phyloP scores from a whole-genome alignment of 2,329 filamentous ascomycete genomes.

The Aspergillus alliaceus region DNA sequence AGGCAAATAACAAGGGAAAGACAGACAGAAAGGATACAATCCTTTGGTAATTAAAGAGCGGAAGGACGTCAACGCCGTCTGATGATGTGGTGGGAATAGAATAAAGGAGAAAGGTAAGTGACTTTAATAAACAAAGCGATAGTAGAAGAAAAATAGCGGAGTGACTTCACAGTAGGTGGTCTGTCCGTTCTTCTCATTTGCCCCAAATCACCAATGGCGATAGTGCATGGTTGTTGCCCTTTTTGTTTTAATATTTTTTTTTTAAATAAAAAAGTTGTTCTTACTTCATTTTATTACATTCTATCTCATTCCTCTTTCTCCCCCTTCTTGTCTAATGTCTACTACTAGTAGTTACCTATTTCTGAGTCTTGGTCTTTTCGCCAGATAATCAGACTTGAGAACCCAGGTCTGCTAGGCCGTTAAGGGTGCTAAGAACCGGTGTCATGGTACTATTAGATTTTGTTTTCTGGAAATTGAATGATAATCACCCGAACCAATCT shows the following conservation, averaged over 20 bases:
- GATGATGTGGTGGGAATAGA: constrained; percentile 3
- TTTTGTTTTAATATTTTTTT: neutral
- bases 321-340: too few relatives aligned
- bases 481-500: constrained; percentile 4
- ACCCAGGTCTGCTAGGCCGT: neutral
- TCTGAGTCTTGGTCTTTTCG: neutral
- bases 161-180: constrained; percentile 6
- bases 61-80: constrained; percentile 14
- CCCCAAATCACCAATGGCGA: constrained; percentile 4
- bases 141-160: neutral
- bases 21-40: constrained; percentile 6
- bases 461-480: neutral
- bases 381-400: neutral
- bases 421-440: constrained; percentile 10
- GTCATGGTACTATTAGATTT: neutral
- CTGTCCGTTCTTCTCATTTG: neutral
- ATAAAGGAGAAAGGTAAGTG: constrained; percentile 3
- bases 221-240: neutral
- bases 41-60: constrained; percentile 9
- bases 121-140: constrained; percentile 8
- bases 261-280: too few relatives aligned
- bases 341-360: too few relatives aligned
- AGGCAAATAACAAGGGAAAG: neutral
- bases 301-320: neutral
- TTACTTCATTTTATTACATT: neutral